Base-by-base conservation (phyloP, 2,329 filamentous ascomycete species). In the Gaeumannomyces tritici region DNA sequence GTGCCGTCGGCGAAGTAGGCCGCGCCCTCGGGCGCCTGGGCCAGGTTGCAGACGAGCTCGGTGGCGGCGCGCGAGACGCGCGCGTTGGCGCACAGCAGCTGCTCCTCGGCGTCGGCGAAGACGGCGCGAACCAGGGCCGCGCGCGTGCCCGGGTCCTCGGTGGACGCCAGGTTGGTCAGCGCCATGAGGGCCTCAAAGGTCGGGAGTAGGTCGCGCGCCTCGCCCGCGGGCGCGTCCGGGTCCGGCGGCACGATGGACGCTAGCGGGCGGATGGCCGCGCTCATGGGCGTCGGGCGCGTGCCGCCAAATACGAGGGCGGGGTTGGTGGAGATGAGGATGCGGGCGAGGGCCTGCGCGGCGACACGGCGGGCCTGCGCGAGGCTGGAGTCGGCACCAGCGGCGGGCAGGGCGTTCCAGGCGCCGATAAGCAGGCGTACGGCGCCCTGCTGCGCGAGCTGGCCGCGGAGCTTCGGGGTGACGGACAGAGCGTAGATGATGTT, bases 111-210 rank as follows among this genome's bases (percentile, higher is more conserved):
- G 26, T 85, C 84, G 0, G 85, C 73, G 84, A 91, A 96, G 0
- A 88, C 85, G 4, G 83, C 78, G 12, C 89, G 85, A 47, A 96
- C 85, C 60, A 96, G 93, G 21, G 82, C 79, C 47, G 83, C 79
- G 57, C 88, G 83, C 7, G 84, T 81, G 7, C 86, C 83, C 6
- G 54, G 28, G 42, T 88, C 83, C 61, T 93, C 88, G 15, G 88
- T 84, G 0, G 91, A 96, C 0, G 93, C 95, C 9, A 99, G 83
- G 69, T 99, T 99, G 0, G 95, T 98, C 47, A 99, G 83, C 0
- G 95, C 93, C 73, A 98, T 89, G 11, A 99, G 82, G 0, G 89
- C 83, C 74, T 99, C 95, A 68, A 98, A 99, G 0, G 89, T 87
- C 0, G 95, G 92, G 0, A 99, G 82, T 18, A 98, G 83, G 72